Percentiles rank a stretch among this genome's conserved stretches.
Conservation (phyloP, 2,329 filamentous ascomycete genomes). For the Trichophyton verrucosum region DNA sequence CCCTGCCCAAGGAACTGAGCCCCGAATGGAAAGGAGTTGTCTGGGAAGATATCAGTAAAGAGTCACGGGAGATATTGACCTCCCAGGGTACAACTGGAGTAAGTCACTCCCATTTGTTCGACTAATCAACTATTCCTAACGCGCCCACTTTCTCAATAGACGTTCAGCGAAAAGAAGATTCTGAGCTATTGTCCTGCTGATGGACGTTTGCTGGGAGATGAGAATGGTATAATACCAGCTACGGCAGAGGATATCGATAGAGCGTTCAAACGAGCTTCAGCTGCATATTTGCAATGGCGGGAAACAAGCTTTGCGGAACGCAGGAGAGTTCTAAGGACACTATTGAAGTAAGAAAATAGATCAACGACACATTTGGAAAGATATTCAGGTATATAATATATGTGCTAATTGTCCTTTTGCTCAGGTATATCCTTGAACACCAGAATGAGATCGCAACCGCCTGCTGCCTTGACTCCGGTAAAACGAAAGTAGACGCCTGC, state of each 20-base stretch:
- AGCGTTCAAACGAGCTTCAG: conserved; percentile 58
- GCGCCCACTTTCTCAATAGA: conserved; percentile 15
- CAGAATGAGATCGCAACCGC: conserved; percentile 75
- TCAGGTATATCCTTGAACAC: conserved; percentile 66
- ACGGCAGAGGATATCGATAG: conserved; percentile 67
- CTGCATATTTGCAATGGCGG: conserved; percentile 67
- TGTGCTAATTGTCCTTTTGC: background rate
- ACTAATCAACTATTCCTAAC: background rate
- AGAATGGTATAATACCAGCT: conserved; percentile 55
- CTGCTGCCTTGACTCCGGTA: conserved; percentile 85
- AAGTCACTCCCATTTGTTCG: conserved; percentile 13
- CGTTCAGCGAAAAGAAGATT: conserved; percentile 29
- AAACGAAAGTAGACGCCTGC: conserved; percentile 88
- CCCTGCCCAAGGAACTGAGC: conserved; percentile 25
- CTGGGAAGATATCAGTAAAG: conserved; percentile 26
- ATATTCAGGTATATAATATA: background rate
- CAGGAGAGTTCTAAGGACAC: conserved; percentile 63
- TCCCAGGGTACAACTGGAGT: conserved; percentile 28
- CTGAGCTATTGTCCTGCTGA: conserved; percentile 62
- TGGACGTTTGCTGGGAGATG: conserved; percentile 60
- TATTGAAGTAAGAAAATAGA: conserved; percentile 47
- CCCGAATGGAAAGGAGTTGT: conserved; percentile 21
- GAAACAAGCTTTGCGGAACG: conserved; percentile 65
- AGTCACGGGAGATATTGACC: conserved; percentile 25
- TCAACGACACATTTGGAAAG: conserved; percentile 1